Evolutionary conservation across 2,329 filamentous ascomycete species (phyloP).

Genomic region (Penicillium olsonii): DNA sequence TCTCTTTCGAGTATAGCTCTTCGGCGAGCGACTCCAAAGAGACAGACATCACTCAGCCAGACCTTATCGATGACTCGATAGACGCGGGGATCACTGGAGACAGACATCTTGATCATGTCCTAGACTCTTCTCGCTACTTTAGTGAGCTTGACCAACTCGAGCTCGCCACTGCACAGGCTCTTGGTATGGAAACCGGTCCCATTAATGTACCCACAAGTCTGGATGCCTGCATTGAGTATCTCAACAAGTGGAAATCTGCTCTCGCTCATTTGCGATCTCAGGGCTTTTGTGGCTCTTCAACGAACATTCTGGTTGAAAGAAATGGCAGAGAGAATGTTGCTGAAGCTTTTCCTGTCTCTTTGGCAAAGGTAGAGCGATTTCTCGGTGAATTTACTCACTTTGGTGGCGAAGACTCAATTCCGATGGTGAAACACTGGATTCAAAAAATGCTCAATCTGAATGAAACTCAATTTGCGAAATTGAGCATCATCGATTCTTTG

Average conservation of each 20-base stretch:
- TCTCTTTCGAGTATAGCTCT: neutral
- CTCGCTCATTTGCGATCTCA: neutral
- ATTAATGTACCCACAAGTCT: neutral
- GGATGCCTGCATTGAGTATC: neutral
- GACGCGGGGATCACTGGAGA: neutral
- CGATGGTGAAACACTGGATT: neutral
- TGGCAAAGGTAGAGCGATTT: neutral
- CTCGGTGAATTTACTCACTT: neutral
- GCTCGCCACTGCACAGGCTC: neutral
- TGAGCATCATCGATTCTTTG: neutral
- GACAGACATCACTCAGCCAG: neutral
- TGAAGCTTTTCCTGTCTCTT: neutral
- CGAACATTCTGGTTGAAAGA: neutral
- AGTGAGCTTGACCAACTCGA: conserved; percentile 1
- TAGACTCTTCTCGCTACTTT: conserved; percentile 1
- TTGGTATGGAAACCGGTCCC: neutral
- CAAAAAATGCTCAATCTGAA: neutral
- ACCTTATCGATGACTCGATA: neutral
- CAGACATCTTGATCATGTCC: conserved; percentile 1
- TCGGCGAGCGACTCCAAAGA: neutral
- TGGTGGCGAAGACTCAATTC: neutral
- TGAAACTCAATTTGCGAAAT: neutral
- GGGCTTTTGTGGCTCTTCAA: neutral
- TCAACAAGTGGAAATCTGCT: neutral
- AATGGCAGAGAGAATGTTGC: neutral